phyloP scores from a whole-genome alignment of 2,329 filamentous ascomycete species.

The Stagonosporopsis chrysanthemi region DNA sequence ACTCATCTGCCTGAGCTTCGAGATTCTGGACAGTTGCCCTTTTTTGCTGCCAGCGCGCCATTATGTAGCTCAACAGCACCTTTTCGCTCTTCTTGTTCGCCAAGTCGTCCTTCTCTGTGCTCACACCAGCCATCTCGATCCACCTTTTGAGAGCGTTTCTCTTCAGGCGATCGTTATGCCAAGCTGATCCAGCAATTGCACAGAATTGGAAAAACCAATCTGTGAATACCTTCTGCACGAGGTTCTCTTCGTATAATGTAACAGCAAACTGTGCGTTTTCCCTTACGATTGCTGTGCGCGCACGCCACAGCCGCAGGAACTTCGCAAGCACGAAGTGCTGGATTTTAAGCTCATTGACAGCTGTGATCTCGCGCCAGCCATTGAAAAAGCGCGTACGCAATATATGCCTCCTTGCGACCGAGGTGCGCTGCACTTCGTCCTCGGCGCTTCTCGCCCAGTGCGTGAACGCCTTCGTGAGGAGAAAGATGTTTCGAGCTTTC shows the following conservation, averaged over 20 bases:
- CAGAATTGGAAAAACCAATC: constrained; percentile 50
- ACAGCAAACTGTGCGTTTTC: constrained; percentile 45
- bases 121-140: constrained; percentile 33
- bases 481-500: constrained; percentile 70
- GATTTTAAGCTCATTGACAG: constrained; percentile 64
- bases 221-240: constrained; percentile 43
- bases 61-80: constrained; percentile 35
- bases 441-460: constrained; percentile 73
- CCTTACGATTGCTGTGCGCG: constrained; percentile 49
- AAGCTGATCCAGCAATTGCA: constrained; percentile 44
- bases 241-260: constrained; percentile 42
- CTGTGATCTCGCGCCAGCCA: constrained; percentile 72
- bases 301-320: constrained; percentile 63
- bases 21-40: constrained; percentile 33
- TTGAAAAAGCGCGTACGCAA: constrained; percentile 73
- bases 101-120: constrained; percentile 38
- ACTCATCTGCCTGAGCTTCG: constrained; percentile 46
- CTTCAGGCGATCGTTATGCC: constrained; percentile 40
- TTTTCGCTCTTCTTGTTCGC: constrained; percentile 32
- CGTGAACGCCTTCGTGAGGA: constrained; percentile 69
- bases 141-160: constrained; percentile 37
- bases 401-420: constrained; percentile 73
- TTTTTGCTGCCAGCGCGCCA: constrained; percentile 35
- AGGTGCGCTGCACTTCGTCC: constrained; percentile 71
- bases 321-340: constrained; percentile 61